A percentile compares a stretch with the other conserved stretches of the same genome.
These are phyloP conservation scores for Zasmidium angulare DNA, from an alignment of 2,329 filamentous ascomycete species.

Conservation along the genomic window DNA sequence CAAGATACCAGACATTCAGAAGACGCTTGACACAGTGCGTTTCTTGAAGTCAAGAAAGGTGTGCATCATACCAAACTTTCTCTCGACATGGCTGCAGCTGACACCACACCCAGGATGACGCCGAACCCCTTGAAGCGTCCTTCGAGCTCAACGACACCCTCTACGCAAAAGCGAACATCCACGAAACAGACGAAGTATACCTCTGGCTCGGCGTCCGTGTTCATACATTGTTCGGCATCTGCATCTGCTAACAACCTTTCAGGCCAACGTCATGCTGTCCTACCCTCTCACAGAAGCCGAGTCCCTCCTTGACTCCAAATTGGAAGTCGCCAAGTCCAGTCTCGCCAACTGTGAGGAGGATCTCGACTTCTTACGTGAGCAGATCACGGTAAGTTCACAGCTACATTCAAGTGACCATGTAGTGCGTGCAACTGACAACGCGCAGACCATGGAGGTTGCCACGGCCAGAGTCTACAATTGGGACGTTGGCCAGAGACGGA, in stretches of 20 bases:
- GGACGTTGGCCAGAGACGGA: conserved; percentile 94
- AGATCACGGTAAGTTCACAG: conserved; percentile 74
- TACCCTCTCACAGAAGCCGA: conserved; percentile 90
- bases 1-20: conserved; percentile 96
- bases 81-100: background rate
- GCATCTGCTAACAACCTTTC: background rate
- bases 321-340: conserved; percentile 75
- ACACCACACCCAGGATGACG: conserved; percentile 36
- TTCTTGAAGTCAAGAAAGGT: conserved; percentile 80
- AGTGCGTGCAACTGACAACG: conserved; percentile 15
- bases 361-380: conserved; percentile 89
- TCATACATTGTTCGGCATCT: background rate
- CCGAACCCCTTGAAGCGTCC: conserved; percentile 79
- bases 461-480: conserved; percentile 98
- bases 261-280: conserved; percentile 96
- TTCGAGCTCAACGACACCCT: conserved; percentile 97
- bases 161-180: conserved; percentile 81
- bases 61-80: background rate
- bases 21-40: conserved; percentile 86
- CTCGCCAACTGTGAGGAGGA: conserved; percentile 92
- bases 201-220: conserved; percentile 83
- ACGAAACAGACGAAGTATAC: conserved; percentile 85
- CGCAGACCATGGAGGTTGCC: conserved; percentile 92
- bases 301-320: conserved; percentile 71
- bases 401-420: conserved; percentile 9